phyloP scores from a whole-genome alignment of 352 stramenopile species.

The Pythium coloratum region DNA sequence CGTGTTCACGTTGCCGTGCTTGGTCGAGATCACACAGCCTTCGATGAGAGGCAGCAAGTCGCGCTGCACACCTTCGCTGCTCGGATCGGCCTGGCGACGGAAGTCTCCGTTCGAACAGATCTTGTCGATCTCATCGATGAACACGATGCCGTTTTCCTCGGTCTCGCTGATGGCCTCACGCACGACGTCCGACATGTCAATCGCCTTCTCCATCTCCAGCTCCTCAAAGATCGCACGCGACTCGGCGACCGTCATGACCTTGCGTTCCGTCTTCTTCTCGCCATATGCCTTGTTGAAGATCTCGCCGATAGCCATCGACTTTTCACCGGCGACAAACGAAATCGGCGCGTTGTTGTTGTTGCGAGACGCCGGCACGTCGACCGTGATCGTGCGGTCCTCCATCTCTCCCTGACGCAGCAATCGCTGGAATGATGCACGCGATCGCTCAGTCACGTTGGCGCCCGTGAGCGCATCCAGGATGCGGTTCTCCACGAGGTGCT shows the following conservation, averaged over 20 bases:
- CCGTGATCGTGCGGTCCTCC: conserved; percentile 78
- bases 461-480: conserved; percentile 96
- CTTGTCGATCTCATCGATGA: conserved; percentile 99
- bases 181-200: conserved; percentile 90
- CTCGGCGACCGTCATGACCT: conserved; percentile 94
- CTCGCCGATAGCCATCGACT: conserved; percentile 67
- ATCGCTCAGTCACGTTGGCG: conserved; percentile 76
- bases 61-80: conserved; percentile 98
- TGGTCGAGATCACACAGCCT: conserved; percentile 97
- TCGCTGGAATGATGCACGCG: conserved; percentile 90
- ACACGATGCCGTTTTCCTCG: conserved; percentile 99
- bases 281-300: conserved; percentile 73
- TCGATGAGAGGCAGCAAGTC: conserved; percentile 99
- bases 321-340: conserved; percentile 70
- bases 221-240: conserved; percentile 94
- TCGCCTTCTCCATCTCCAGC: conserved; percentile 94
- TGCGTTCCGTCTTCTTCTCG: conserved; percentile 89
- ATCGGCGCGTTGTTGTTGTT: conserved; percentile 56
- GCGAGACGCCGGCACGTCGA: conserved; percentile 68
- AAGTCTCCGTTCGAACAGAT: conserved; percentile 97
- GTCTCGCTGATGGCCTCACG: conserved; percentile 89
- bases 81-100: conserved; percentile 93
- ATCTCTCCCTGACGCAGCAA: conserved; percentile 87
- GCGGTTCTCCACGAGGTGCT: conserved; percentile 92
- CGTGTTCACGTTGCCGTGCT: conserved; percentile 99